Conservation (phyloP, 257 asterid species). For the Solanum chmielewskii region DNA sequence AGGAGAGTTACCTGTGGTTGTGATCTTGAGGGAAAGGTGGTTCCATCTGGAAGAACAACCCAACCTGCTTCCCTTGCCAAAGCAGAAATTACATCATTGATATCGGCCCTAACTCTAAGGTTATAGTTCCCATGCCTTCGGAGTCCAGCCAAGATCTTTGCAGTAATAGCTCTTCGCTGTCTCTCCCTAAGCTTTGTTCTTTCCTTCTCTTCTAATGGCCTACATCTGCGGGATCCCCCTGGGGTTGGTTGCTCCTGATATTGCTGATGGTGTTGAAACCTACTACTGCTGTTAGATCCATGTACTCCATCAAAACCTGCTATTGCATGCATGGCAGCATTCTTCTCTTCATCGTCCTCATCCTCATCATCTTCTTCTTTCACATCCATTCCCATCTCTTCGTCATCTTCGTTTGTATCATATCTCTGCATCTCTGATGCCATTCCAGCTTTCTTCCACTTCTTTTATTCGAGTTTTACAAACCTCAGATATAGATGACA, state of each 20-base stretch:
- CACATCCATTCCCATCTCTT: conserved; percentile 90
- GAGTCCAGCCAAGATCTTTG: conserved; percentile 95
- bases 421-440: conserved; percentile 70
- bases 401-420: conserved; percentile 76
- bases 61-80: conserved; percentile 99
- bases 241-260: conserved; percentile 71
- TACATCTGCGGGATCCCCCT: conserved; percentile 71
- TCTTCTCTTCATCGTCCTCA: conserved; percentile 61
- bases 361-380: conserved; percentile 86
- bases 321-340: conserved; percentile 22
- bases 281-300: conserved; percentile 36
- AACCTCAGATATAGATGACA: conserved; percentile 5
- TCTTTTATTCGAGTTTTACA: conserved; percentile 2
- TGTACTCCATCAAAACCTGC: conserved; percentile 50
- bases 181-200: conserved; percentile 93
- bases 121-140: conserved; percentile 94
- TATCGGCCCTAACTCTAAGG: conserved; percentile 96
- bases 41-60: conserved; percentile 99
- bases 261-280: conserved; percentile 48
- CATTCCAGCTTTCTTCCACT: conserved; percentile 20
- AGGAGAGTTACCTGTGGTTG: conserved; percentile 41
- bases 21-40: conserved; percentile 82
- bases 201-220: conserved; percentile 98
- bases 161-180: conserved; percentile 93
- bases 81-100: conserved; percentile 93